Conservation (phyloP, 2,329 filamentous ascomycete species). For the Colletotrichum kahawae region DNA sequence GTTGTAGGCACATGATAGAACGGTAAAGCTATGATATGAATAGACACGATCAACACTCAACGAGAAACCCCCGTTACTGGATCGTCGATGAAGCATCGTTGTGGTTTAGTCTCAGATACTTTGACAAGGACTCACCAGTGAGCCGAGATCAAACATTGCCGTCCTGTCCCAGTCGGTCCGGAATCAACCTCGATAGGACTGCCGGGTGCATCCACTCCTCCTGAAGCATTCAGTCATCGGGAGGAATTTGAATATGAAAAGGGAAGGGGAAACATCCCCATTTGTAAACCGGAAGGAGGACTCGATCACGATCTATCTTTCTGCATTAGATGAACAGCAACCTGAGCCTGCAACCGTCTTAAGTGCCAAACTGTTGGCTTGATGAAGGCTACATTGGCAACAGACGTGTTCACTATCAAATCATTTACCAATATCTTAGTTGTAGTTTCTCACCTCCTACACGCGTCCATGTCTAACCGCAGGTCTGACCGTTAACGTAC, state of each 20-base stretch:
- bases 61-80: not conserved
- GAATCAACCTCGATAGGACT: not conserved
- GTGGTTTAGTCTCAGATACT: not conserved
- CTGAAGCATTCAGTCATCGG: not conserved
- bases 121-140: not conserved
- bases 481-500: not conserved
- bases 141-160: not conserved
- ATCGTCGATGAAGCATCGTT: not conserved
- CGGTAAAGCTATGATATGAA: not conserved
- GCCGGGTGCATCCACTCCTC: not conserved
- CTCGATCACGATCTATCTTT: not conserved
- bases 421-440: not conserved
- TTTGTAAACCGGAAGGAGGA: not conserved
- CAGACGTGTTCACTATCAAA: not conserved
- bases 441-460: not conserved
- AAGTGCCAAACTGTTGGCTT: not conserved
- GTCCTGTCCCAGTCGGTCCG: not conserved
- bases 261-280: accelerated
- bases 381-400: not conserved
- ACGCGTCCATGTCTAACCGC: not conserved
- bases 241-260: not conserved
- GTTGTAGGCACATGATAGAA: not conserved
- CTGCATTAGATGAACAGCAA: not conserved
- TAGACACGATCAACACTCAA: not conserved
- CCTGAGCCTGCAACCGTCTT: not conserved